A percentile compares a stretch with the other conserved stretches of the same genome.
These are phyloP conservation scores for Abelmoschus esculentus DNA, from an alignment of 345 rosid species.

Conservation along the genomic window DNA sequence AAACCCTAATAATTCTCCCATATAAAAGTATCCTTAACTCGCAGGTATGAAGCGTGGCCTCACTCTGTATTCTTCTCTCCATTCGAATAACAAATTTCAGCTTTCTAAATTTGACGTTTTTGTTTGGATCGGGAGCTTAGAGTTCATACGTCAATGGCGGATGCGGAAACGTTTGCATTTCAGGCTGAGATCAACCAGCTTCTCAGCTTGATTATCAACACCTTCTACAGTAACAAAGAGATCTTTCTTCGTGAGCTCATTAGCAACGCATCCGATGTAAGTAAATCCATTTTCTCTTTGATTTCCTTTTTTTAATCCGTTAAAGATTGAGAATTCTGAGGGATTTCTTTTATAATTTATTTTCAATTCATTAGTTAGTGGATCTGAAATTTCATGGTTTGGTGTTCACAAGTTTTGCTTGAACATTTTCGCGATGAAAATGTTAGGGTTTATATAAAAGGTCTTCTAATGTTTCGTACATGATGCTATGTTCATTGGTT, in stretches of 20 bases:
- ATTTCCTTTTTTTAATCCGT: background rate
- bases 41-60: background rate
- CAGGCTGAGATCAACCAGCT: background rate
- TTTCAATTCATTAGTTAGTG: too few species aligned
- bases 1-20: background rate
- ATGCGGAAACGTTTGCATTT: background rate
- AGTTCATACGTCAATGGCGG: background rate
- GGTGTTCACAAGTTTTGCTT: too few species aligned
- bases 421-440: too few species aligned
- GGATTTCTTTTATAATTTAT: too few species aligned
- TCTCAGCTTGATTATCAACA: background rate
- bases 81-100: too few species aligned
- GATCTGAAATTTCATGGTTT: background rate
- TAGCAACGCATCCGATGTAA: background rate
- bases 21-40: background rate
- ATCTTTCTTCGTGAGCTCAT: background rate
- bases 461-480: too few species aligned
- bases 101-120: background rate
- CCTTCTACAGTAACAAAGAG: background rate
- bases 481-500: background rate
- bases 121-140: background rate
- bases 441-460: background rate
- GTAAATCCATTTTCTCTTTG: background rate
- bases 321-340: too few species aligned
- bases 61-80: background rate